Conservation (phyloP, 139 green algal species). For the Asterochloris sp. region DNA sequence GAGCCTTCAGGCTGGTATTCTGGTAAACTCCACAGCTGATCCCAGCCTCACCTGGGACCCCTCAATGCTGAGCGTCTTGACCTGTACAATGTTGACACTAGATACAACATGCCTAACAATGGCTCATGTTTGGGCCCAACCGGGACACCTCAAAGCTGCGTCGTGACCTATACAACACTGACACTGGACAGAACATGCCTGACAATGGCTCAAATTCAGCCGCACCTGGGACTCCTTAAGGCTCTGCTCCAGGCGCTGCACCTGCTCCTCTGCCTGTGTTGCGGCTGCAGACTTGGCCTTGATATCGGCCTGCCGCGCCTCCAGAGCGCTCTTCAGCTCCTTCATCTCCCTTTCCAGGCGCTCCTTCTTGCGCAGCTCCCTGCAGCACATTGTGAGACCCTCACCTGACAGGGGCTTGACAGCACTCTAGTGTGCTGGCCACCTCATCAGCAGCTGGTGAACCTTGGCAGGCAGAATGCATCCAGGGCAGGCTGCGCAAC, state of each 20-base stretch:
- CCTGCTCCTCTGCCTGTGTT: constrained; percentile 48
- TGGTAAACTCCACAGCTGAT: no score
- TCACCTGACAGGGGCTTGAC: no score
- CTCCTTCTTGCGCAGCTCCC: constrained; percentile 29
- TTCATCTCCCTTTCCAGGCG: constrained; percentile 51
- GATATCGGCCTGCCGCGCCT: constrained; percentile 71
- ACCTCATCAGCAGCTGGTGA: no score
- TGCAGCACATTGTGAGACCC: not conserved
- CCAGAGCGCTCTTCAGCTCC: constrained; percentile 62
- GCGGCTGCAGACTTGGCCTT: constrained; percentile 63
- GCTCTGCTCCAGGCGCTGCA: constrained; percentile 35
- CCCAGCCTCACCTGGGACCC: no score
- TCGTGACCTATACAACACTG: no score
- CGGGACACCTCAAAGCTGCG: constrained; percentile 7
- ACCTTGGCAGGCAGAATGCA: no score
- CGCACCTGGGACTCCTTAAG: constrained; percentile 13
- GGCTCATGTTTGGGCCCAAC: not conserved
- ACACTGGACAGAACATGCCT: no score
- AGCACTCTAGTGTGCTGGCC: no score
- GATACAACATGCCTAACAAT: not conserved
- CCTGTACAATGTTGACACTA: no score
- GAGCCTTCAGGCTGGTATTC: no score
- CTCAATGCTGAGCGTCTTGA: no score
- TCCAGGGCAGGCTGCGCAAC: no score
- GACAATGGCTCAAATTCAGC: not conserved